These are phyloP conservation scores for Backusella australiensis DNA, from an alignment of 192 early-diverging fungal species.

Conservation along the genomic window DNA sequence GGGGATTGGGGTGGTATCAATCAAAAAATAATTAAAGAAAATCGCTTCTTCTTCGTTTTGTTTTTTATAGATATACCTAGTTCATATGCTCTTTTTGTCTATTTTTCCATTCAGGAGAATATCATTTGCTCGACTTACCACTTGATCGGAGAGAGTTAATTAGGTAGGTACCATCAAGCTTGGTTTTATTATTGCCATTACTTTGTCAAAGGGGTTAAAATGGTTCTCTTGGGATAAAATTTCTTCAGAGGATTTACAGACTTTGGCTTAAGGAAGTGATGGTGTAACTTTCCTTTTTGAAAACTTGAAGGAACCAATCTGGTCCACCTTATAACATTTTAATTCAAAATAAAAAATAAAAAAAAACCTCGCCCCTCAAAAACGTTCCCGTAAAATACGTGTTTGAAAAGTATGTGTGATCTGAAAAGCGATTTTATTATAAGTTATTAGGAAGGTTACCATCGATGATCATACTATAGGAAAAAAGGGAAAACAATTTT, in stretches of 20 bases:
- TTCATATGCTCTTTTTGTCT: background rate
- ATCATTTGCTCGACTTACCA: background rate
- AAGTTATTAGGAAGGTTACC: too few species aligned
- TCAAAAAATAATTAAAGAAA: background rate
- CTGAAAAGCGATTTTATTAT: too few species aligned
- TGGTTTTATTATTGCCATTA: background rate
- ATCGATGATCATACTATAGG: too few species aligned
- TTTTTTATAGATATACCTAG: background rate
- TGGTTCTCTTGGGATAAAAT: background rate
- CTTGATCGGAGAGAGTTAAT: background rate
- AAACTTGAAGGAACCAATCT: too few species aligned
- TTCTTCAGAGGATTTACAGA: background rate
- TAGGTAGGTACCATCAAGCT: background rate
- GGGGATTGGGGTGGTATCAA: background rate
- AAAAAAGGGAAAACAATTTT: too few species aligned
- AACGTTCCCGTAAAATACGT: too few species aligned
- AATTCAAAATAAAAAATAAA: too few species aligned
- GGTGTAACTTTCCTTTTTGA: too few species aligned
- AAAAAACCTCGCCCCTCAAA: too few species aligned
- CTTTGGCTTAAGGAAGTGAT: too few species aligned
- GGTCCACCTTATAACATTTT: too few species aligned
- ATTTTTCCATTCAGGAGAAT: background rate
- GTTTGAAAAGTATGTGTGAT: too few species aligned
- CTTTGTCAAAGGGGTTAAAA: background rate
- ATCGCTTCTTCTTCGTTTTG: background rate